Conservation (phyloP, 2,329 filamentous ascomycete genomes). For the Diaporthe destruens region DNA sequence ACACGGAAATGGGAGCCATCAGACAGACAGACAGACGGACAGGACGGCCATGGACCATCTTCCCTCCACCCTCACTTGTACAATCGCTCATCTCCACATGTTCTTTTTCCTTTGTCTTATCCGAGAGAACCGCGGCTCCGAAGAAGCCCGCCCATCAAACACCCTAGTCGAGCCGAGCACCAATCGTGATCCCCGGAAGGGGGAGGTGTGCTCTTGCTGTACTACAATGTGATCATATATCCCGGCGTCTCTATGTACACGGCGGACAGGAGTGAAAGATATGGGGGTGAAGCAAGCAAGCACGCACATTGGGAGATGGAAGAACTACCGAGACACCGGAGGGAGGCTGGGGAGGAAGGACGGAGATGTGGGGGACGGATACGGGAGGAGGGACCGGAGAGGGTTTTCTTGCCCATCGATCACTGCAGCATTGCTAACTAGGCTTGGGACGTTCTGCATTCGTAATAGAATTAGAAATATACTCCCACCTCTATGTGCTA, state of each 20-base stretch:
- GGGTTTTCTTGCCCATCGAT: neutral
- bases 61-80: constrained; percentile 7
- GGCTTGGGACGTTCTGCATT: constrained; percentile 40
- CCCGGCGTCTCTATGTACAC: neutral
- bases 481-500: constrained; percentile 40
- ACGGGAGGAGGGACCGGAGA: too few species aligned
- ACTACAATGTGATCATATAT: neutral
- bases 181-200: neutral
- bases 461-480: constrained; percentile 40
- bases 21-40: neutral
- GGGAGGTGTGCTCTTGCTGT: neutral
- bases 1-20: neutral
- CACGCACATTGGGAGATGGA: too few species aligned
- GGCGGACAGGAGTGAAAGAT: neutral
- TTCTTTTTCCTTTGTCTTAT: constrained; percentile 30
- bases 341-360: neutral
- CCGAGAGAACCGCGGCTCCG: neutral
- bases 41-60: constrained; percentile 21
- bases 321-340: neutral
- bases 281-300: neutral
- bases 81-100: constrained; percentile 24
- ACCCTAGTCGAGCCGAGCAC: neutral
- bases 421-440: constrained; percentile 32
- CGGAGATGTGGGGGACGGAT: too few species aligned
- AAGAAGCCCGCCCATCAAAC: neutral